Conservation (phyloP, 129 eudicot genomes). For the Lonicera japonica region DNA sequence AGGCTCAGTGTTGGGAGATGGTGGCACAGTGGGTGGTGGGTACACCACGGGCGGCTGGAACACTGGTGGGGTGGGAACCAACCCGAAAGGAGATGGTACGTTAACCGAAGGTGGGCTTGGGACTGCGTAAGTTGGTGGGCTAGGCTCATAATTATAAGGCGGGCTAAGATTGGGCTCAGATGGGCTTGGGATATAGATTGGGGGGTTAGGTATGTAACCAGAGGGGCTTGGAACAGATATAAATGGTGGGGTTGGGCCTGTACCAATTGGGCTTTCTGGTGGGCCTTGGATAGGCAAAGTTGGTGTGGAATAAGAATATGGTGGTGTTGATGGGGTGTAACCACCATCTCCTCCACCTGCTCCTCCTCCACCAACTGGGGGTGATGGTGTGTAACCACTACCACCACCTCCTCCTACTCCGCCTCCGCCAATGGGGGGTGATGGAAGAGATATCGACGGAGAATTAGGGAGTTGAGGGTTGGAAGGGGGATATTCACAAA, state of each 20-base stretch:
- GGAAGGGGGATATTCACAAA: conserved; percentile 56
- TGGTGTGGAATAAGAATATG: too few species aligned
- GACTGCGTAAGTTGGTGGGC: too few species aligned
- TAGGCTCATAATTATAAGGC: conserved; percentile 8
- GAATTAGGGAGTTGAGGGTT: conserved; percentile 24
- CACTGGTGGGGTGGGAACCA: conserved; percentile 45
- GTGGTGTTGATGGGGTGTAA: conserved; percentile 3
- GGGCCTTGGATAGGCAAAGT: conserved; percentile 30
- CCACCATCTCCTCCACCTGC: too few species aligned
- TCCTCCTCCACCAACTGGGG: too few species aligned
- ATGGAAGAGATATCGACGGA: conserved; percentile 18
- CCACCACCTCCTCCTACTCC: too few species aligned
- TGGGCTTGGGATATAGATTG: conserved; percentile 17
- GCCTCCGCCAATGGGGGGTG: background rate
- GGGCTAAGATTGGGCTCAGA: conserved; percentile 27
- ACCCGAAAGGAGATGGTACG: background rate
- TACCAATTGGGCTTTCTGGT: too few species aligned
- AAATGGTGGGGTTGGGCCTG: conserved; percentile 2
- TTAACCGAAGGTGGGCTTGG: too few species aligned
- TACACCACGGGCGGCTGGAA: conserved; percentile 82
- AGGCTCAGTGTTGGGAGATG: conserved; percentile 28
- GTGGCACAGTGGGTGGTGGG: conserved; percentile 48
- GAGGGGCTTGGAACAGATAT: too few species aligned
- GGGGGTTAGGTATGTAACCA: too few species aligned
- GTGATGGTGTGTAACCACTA: too few species aligned